Percentiles rank a stretch among this genome's conserved stretches.
Conservation (phyloP, 2,329 filamentous ascomycete species). For the Paracamarosporium sp. region DNA sequence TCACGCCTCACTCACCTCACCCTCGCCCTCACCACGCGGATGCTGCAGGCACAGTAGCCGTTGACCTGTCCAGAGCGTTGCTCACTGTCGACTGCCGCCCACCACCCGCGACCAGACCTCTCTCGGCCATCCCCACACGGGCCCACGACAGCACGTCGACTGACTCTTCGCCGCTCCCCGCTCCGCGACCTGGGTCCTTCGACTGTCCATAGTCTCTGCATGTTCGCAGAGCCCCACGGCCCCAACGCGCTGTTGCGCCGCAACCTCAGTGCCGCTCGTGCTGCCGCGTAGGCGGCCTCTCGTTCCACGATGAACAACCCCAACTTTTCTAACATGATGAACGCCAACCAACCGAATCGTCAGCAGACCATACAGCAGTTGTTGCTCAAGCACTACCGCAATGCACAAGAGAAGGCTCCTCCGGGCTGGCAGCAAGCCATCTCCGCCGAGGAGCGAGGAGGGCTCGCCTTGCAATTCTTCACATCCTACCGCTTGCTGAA, state of each 20-base stretch:
- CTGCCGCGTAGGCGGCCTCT: slow-evolving; percentile 20
- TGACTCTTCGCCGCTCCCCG: background rate
- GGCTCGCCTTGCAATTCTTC: slow-evolving; percentile 40
- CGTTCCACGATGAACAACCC: slow-evolving; percentile 42
- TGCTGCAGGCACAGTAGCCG: slow-evolving; percentile 8
- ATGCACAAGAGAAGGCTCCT: slow-evolving; percentile 32
- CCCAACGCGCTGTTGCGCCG: slow-evolving; percentile 27
- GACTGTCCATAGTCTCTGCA: slow-evolving; percentile 19
- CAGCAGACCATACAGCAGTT: slow-evolving; percentile 26
- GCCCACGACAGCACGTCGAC: background rate
- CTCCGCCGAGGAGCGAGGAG: slow-evolving; percentile 38
- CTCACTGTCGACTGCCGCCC: background rate
- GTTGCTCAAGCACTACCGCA: slow-evolving; percentile 37
- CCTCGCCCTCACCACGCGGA: background rate
- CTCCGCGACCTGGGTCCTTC: background rate
- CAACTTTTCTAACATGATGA: slow-evolving; percentile 36
- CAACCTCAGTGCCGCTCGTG: slow-evolving; percentile 12
- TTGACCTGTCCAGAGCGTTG: background rate
- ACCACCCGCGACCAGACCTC: background rate
- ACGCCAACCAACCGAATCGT: slow-evolving; percentile 21
- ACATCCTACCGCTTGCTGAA: slow-evolving; percentile 42
- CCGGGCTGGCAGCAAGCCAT: slow-evolving; percentile 43
- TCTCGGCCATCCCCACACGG: background rate
- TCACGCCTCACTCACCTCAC: slow-evolving; percentile 10
- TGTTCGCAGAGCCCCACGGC: slow-evolving; percentile 21